Conservation (phyloP, 345 rosid species). For the Eucalyptus erythrocorys region DNA sequence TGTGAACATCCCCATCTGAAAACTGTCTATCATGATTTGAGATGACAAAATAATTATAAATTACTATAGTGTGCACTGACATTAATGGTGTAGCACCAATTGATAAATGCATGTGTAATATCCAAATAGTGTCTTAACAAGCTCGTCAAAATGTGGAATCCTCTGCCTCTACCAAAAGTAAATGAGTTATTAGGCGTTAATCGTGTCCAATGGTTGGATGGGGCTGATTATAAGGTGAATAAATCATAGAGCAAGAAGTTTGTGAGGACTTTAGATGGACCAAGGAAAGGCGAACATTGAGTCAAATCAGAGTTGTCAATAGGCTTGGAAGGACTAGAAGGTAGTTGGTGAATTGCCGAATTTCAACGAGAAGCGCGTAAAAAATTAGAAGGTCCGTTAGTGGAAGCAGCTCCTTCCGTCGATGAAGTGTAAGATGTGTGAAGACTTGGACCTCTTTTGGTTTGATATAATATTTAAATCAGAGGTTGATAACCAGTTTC, state of each 20-base stretch:
- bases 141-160: neutral
- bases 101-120: neutral
- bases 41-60: neutral
- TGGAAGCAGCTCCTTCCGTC: neutral
- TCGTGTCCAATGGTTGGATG: neutral
- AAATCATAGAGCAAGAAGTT: neutral
- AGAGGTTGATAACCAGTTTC: neutral
- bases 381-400: neutral
- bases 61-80: rapidly evolving
- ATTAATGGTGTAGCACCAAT: rapidly evolving
- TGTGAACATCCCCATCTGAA: neutral
- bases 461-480: neutral
- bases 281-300: neutral
- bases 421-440: neutral
- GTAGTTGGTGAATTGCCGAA: neutral
- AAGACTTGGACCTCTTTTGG: neutral
- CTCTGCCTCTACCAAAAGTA: neutral
- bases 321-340: neutral
- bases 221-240: neutral
- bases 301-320: neutral
- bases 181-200: neutral
- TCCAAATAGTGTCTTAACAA: neutral
- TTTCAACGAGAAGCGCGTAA: neutral
- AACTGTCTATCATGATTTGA: neutral
- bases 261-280: neutral